These are phyloP conservation scores for Boletus rubroflammeus DNA, from an alignment of 768 basidiomycete genomes.

Conservation along the genomic window DNA sequence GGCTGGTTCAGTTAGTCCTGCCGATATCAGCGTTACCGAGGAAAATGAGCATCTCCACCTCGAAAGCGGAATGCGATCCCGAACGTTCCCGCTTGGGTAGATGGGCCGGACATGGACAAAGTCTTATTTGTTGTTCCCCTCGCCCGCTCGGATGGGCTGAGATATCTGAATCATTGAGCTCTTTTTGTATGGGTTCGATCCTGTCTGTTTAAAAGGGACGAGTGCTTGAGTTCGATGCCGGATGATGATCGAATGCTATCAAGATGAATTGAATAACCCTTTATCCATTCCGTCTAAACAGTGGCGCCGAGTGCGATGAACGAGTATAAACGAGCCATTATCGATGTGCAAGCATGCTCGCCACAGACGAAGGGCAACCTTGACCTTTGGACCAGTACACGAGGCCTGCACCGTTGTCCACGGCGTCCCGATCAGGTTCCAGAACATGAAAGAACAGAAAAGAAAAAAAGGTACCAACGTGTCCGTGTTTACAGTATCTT, in stretches of 20 bases:
- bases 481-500: neutral
- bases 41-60: too few species aligned
- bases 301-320: neutral
- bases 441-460: neutral
- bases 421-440: neutral
- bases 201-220: neutral
- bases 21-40: neutral
- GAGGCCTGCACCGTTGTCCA: neutral
- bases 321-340: neutral
- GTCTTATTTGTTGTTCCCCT: neutral
- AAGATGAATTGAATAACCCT: neutral
- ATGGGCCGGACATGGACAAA: neutral
- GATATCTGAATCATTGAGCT: neutral
- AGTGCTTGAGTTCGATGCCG: neutral
- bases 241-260: neutral
- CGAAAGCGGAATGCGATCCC: neutral
- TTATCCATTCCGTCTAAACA: neutral
- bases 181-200: neutral
- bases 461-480: neutral
- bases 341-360: constrained; percentile 1
- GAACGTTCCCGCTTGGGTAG: neutral
- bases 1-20: neutral
- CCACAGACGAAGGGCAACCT: constrained; percentile 2
- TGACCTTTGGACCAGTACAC: neutral
- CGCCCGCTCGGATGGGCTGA: neutral